These are phyloP conservation scores for Yarrowia yakushimensis DNA, from an alignment of 805 yeast species.

Conservation along the genomic window DNA sequence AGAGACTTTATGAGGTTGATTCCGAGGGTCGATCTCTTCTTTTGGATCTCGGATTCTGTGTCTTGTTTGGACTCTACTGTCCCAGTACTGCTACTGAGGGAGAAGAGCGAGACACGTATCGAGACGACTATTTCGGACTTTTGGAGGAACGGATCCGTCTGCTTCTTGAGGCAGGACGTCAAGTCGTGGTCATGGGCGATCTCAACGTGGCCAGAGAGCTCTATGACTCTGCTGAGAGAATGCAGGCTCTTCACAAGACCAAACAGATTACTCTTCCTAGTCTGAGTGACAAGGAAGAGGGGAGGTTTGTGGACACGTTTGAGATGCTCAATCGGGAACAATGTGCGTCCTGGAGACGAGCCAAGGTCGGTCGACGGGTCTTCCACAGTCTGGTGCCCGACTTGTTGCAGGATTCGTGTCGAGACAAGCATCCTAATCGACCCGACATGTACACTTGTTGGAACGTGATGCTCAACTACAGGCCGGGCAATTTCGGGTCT, in stretches of 20 bases:
- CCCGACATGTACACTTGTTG: slow-evolving; percentile 82
- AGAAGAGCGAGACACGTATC: slow-evolving; percentile 52
- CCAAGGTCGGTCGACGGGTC: slow-evolving; percentile 44
- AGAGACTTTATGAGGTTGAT: slow-evolving; percentile 47
- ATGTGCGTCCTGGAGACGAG: slow-evolving; percentile 41
- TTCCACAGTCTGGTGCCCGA: slow-evolving; percentile 40
- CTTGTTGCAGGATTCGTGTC: slow-evolving; percentile 33
- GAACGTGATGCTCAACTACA: slow-evolving; percentile 72
- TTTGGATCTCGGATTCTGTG: slow-evolving; percentile 54
- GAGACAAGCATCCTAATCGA: slow-evolving; percentile 51
- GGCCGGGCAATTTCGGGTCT: slow-evolving; percentile 84
- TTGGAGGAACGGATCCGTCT: slow-evolving; percentile 63
- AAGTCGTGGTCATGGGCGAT: slow-evolving; percentile 83
- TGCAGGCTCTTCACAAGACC: slow-evolving; percentile 45
- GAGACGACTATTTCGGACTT: slow-evolving; percentile 55
- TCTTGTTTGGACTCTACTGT: slow-evolving; percentile 64
- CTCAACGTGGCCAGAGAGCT: slow-evolving; percentile 76
- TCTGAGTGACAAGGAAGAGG: background rate
- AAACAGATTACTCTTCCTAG: slow-evolving; percentile 3
- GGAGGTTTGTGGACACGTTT: slow-evolving; percentile 34
- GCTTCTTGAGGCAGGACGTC: slow-evolving; percentile 51
- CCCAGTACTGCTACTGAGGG: slow-evolving; percentile 73
- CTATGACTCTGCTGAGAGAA: slow-evolving; percentile 75
- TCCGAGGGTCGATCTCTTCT: slow-evolving; percentile 80
- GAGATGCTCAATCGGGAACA: slow-evolving; percentile 39